Base-by-base conservation (phyloP, 441 rosid genomes). In the Pelargonium australe region DNA sequence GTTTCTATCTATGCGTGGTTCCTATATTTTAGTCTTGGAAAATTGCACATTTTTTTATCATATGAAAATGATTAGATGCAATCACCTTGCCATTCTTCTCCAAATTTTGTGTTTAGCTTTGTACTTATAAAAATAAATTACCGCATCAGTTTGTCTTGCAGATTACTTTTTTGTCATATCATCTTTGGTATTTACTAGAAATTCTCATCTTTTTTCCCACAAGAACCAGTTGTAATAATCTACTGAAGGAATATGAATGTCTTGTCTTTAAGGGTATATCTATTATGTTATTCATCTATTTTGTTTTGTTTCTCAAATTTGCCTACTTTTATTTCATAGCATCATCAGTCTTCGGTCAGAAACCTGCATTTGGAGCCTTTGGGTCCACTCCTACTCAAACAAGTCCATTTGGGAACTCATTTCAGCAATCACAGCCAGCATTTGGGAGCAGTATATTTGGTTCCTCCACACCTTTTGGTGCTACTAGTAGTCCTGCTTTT, bases 391-490 rank as follows among this genome's bases (percentile, higher is more conserved):
- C 86, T 31, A 76, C 85, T 68, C 96, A 81, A 68, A 57, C 94
- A 49, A 86, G 84, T 79, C 91, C 90, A 43, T 91, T 93, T 28
- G 97, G 96, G 82, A 82, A 81, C 81, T 78, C 94, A 68, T 73
- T 80, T 75, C 98, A 82, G 73, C 96, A 85, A 77, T 83, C 97
- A 68, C 97, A 94, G 78, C 85, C 95, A 74, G 89, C 85, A 41
- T 94, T 91, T 80, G 95, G 93, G 20, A 79, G 77, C 80, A 77
- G 78, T 73, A 63, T 82, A 63, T 92, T 95, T 80, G 94, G 94
- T 72, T 80, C 94, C 65, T 75, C 91, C 17, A 37, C 92, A 49
- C 85, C 93, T 63, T 91, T 89, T 81, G 90, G 87, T 0, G 76
- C 83, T 4, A 28, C 88, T 0, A 83, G 78, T 16, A 73, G 78